phyloP scores from a whole-genome alignment of 257 asterid species.

The Anisodus tanguticus region DNA sequence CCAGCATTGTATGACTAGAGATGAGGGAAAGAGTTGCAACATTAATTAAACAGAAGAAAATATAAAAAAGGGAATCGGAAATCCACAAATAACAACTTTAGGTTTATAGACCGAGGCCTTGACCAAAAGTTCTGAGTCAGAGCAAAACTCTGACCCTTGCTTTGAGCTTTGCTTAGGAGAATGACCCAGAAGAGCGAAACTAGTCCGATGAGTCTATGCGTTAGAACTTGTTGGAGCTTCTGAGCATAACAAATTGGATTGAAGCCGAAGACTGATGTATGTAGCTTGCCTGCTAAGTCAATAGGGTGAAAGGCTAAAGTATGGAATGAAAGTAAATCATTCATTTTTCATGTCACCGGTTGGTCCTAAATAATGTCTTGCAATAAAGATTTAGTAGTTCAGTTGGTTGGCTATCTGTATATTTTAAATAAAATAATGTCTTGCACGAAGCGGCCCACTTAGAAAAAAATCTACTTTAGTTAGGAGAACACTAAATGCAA shows the following conservation, averaged over 20 bases:
- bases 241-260: background rate
- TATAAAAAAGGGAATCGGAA: too few relatives aligned
- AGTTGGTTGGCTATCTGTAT: too few relatives aligned
- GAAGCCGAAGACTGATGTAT: background rate
- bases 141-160: too few relatives aligned
- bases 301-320: background rate
- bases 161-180: too few relatives aligned
- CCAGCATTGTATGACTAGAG: too few relatives aligned
- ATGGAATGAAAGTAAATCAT: background rate
- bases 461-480: background rate
- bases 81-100: too few relatives aligned
- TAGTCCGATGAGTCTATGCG: background rate
- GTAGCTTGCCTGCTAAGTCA: background rate
- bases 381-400: too few relatives aligned
- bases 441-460: accelerated
- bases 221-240: background rate
- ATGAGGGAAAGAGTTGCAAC: too few relatives aligned
- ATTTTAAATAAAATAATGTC: background rate
- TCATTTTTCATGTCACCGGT: background rate
- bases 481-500: background rate
- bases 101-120: too few relatives aligned
- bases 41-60: too few relatives aligned
- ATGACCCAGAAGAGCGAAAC: too few relatives aligned
- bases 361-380: background rate
- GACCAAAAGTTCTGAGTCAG: too few relatives aligned